Conservation (phyloP, 2,329 filamentous ascomycete genomes). For the Colletotrichum sidae region DNA sequence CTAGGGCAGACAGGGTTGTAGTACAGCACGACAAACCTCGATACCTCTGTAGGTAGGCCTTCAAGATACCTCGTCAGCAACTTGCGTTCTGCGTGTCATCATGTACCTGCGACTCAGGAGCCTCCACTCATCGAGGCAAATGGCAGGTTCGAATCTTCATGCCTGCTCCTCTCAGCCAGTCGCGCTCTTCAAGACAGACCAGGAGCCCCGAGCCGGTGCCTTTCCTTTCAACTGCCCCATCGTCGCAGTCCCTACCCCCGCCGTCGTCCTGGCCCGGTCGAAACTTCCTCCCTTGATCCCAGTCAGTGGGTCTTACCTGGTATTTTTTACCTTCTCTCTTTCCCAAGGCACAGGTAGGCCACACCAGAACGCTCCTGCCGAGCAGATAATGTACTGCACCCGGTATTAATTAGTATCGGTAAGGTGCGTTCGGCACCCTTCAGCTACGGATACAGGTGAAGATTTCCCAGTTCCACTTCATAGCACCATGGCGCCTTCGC, state of each 20-base stretch:
- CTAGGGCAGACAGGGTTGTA: no score
- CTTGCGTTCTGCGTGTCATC: slow-evolving; percentile 22
- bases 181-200: slow-evolving; percentile 3
- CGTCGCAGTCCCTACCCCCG: background rate
- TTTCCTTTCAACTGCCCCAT: slow-evolving; percentile 21
- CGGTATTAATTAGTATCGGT: no score
- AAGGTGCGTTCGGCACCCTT: no score
- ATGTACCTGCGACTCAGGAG: slow-evolving; percentile 33
- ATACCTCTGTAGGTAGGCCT: background rate
- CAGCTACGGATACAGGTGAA: no score
- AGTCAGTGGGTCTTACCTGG: slow-evolving; percentile 16
- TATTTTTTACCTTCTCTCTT: slow-evolving; percentile 18
- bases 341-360: background rate
- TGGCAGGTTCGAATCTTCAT: slow-evolving; percentile 33
- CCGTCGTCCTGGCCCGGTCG: slow-evolving; percentile 17
- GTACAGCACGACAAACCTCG: no score
- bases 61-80: slow-evolving; percentile 20
- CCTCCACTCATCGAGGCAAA: slow-evolving; percentile 31
- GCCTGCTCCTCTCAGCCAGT: slow-evolving; percentile 29
- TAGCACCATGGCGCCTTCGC: background rate
- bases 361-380: no score
- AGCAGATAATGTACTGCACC: no score
- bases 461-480: background rate
- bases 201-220: slow-evolving; percentile 26
- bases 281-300: slow-evolving; percentile 19